A percentile compares a stretch with the other conserved stretches of the same genome.
Conservation (phyloP, 768 basidiomycete genomes). For the Fomitopsis pulvina region DNA sequence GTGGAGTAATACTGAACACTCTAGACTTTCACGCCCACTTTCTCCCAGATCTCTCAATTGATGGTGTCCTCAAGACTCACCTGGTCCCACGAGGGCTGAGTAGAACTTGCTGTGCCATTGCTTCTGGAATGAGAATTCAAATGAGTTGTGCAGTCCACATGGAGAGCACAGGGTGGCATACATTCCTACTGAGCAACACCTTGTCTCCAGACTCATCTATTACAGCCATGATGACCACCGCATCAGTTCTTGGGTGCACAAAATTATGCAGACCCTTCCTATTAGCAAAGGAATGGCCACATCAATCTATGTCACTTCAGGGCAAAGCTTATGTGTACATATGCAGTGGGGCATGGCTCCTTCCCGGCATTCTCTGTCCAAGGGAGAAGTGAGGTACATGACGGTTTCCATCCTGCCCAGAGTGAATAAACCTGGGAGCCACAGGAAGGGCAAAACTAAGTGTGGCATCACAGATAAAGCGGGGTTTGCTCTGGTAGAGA, state of each 20-base stretch:
- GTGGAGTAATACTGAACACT: constrained; percentile 79
- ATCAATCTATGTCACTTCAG: neutral
- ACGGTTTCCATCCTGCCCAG: constrained; percentile 96
- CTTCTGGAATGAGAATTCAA: constrained; percentile 42
- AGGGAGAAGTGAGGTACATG: constrained; percentile 68
- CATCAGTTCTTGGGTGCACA: constrained; percentile 73
- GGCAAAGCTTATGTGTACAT: too few species aligned
- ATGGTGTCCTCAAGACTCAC: constrained; percentile 96
- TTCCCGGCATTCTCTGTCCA: constrained; percentile 60
- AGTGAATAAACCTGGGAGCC: constrained; percentile 74
- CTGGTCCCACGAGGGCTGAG: constrained; percentile 88
- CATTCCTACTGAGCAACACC: constrained; percentile 83
- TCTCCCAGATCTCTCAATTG: constrained; percentile 90
- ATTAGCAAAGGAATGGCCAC: constrained; percentile 9
- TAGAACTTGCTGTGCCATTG: constrained; percentile 60
- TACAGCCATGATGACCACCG: constrained; percentile 88
- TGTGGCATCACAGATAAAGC: neutral
- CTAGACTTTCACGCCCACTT: constrained; percentile 86
- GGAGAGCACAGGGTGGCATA: too few species aligned
- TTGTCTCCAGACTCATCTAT: constrained; percentile 75
- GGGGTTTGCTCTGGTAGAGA: neutral
- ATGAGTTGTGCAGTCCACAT: too few species aligned
- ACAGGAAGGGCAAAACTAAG: constrained; percentile 87
- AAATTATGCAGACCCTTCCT: constrained; percentile 88
- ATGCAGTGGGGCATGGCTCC: constrained; percentile 71